Evolutionary conservation across 768 basidiomycete genomes (phyloP), one percentile per base, ranked within the genome.

Genomic region (Auricularia cornea): DNA sequence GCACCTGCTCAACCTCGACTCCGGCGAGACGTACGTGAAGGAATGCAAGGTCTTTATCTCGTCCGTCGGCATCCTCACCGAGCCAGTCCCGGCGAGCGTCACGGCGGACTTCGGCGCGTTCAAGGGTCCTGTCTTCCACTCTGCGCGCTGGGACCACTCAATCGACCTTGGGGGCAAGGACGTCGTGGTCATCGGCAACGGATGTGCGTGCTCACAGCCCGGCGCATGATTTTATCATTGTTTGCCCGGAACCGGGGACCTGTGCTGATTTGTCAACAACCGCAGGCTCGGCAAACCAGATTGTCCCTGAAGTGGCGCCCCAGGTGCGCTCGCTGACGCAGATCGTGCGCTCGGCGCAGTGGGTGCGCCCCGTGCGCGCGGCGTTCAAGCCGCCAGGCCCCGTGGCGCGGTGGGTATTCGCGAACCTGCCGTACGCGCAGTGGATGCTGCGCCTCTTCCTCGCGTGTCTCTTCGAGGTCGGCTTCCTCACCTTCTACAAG

Each of bases 181-280:
- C 51, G 64, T 70, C 38, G 65, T 70, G 35, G 51, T 71, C 16
- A 63, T 71, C 29, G 70, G 70, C 12, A 71, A 71, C 38, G 70
- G 70, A 35, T 71, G 70, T 64, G 26, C 30, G 62, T 65, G 5
- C 48, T 26, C 41, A 11, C 35, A 14, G 8, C 10, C 35, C n/a
- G n/a, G 35, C 35, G 35, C 35, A 38, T 38, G 35, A 38, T 38
- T 38, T 38, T 14, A 8, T 38, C n/a, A n/a, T n/a, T n/a, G n/a
- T n/a, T n/a, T n/a, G n/a, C 35, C 35, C 35, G 10, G 35, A 14
- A 38, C 35, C 35, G 35, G 35, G 35, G 35, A 38, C 35, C 35
- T 38, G 35, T 14, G 35, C 35, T 10, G 35, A 8, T 14, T 8
- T 38, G 35, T 38, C 8, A 38, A 38, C 35, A 38, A 38, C 26